Evolutionary conservation across 768 basidiomycete genomes (phyloP).

Genomic region (Mycena metata): DNA sequence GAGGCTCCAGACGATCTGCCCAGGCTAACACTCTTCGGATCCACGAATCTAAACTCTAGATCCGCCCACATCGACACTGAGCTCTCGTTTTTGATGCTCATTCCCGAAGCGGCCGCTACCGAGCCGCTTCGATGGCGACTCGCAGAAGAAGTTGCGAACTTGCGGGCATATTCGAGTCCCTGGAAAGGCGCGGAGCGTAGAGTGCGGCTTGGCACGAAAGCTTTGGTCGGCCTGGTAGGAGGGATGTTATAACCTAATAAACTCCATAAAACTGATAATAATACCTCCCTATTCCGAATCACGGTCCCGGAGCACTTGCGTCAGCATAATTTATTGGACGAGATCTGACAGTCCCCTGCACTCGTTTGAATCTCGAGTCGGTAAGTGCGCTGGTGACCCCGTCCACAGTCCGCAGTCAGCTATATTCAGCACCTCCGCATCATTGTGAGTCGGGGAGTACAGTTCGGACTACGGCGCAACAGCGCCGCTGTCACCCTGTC

Average conservation of each 20-base stretch:
- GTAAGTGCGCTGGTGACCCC: too few species aligned
- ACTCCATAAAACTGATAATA: background rate
- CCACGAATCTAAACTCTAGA: slow-evolving; percentile 94
- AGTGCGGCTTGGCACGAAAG: slow-evolving; percentile 74
- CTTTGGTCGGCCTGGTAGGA: slow-evolving; percentile 72
- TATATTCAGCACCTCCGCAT: background rate
- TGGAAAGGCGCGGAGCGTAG: slow-evolving; percentile 74
- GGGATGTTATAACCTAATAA: slow-evolving; percentile 69
- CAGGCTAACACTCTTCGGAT: slow-evolving; percentile 88
- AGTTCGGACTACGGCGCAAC: slow-evolving; percentile 1
- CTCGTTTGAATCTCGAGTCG: too few species aligned
- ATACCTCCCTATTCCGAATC: background rate
- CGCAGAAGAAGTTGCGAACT: slow-evolving; percentile 64
- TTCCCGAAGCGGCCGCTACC: slow-evolving; percentile 51
- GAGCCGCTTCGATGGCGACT: slow-evolving; percentile 60
- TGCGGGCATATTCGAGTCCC: slow-evolving; percentile 62
- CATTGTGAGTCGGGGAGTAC: background rate
- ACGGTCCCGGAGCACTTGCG: too few species aligned
- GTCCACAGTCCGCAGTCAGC: background rate
- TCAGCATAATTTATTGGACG: too few species aligned
- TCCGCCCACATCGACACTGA: slow-evolving; percentile 94
- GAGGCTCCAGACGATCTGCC: slow-evolving; percentile 66
- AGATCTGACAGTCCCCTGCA: too few species aligned
- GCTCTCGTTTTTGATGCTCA: slow-evolving; percentile 86
- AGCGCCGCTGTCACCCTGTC: background rate